Evolutionary conservation across 225 moss, liverwort and hornwort genomes (phyloP).

Genomic region (Neckera pumila): DNA sequence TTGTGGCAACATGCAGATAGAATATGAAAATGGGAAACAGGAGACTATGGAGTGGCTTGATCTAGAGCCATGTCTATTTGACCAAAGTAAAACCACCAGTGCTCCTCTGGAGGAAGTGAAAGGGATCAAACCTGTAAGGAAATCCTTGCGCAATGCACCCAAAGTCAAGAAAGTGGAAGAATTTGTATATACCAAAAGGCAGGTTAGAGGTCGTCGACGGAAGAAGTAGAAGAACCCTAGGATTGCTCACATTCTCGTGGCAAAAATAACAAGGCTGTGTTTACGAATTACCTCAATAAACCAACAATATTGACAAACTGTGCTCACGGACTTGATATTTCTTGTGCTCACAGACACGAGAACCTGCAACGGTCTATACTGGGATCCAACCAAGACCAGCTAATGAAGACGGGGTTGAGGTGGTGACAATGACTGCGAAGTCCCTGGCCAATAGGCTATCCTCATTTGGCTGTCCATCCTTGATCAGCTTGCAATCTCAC

Average conservation of each 20-base stretch:
- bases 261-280: slow-evolving; percentile 10
- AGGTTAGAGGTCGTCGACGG: slow-evolving; percentile 24
- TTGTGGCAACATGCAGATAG: slow-evolving; percentile 20
- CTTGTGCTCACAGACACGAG: slow-evolving; percentile 4
- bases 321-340: slow-evolving; percentile 1
- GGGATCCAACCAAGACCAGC: background rate
- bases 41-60: slow-evolving; percentile 34
- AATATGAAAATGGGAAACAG: slow-evolving; percentile 25
- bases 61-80: slow-evolving; percentile 22
- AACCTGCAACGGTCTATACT: background rate
- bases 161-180: slow-evolving; percentile 36
- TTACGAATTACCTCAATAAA: slow-evolving; percentile 17
- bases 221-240: slow-evolving; percentile 20
- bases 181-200: slow-evolving; percentile 36
- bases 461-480: slow-evolving; percentile 56
- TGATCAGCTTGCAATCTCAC: slow-evolving; percentile 74
- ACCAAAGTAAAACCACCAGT: slow-evolving; percentile 19
- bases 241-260: slow-evolving; percentile 9
- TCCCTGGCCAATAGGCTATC: background rate
- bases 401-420: background rate
- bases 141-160: slow-evolving; percentile 32
- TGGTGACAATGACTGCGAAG: background rate
- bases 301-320: background rate
- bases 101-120: slow-evolving; percentile 7
- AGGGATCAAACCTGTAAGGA: slow-evolving; percentile 18